Evolutionary conservation across 495 filamentous ascomycete species (phyloP).

Genomic region (Penicillium maclennaniae): DNA sequence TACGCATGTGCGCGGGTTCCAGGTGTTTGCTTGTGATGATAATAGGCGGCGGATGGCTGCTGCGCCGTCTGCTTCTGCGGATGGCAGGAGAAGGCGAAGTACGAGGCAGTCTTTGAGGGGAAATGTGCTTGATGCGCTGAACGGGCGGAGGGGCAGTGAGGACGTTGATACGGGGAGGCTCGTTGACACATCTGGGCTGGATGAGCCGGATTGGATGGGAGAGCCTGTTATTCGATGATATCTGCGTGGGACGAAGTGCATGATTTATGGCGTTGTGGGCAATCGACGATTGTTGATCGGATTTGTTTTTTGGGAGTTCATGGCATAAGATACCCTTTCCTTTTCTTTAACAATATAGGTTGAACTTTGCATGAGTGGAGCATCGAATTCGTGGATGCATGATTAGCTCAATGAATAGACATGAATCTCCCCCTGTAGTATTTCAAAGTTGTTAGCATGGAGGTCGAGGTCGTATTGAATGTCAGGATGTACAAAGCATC

Average conservation of each 20-base stretch:
- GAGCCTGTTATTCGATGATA: slow-evolving; percentile 51
- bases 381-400: not conserved
- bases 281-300: slow-evolving; percentile 3
- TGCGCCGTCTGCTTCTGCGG: slow-evolving; percentile 39
- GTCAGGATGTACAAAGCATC: not conserved
- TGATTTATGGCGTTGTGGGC: not conserved
- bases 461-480: not conserved
- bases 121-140: slow-evolving; percentile 16
- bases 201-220: slow-evolving; percentile 59
- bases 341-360: slow-evolving; percentile 1
- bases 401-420: not conserved
- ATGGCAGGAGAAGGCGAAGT: slow-evolving; percentile 30
- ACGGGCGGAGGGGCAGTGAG: slow-evolving; percentile 18
- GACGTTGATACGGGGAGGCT: slow-evolving; percentile 25
- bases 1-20: slow-evolving; percentile 89
- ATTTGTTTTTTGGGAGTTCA: slow-evolving; percentile 18
- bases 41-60: slow-evolving; percentile 27
- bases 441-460: not conserved
- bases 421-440: not conserved
- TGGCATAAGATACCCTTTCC: slow-evolving; percentile 35
- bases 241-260: not conserved
- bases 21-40: slow-evolving; percentile 79
- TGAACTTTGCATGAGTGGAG: not conserved
- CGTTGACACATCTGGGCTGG: slow-evolving; percentile 27
- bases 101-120: slow-evolving; percentile 29